Evolutionary conservation across 2,329 filamentous ascomycete species (phyloP), one percentile per base, ranked within the genome.

Genomic region (Fusarium sp.): DNA sequence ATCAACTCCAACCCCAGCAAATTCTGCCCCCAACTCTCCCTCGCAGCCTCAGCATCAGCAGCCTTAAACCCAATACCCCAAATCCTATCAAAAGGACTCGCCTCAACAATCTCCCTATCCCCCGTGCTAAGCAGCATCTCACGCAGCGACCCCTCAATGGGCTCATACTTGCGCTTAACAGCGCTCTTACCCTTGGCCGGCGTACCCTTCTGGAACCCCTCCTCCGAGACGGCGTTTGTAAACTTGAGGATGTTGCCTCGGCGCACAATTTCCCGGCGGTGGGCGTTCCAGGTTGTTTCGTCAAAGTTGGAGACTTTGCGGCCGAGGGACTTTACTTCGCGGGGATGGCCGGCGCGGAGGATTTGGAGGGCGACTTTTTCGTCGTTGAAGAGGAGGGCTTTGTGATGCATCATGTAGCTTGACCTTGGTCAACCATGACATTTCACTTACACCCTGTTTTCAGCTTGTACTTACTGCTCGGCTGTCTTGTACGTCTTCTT

Each of bases 61-160:
- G 85, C 87, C 3, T 77, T 82, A 75, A 89, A 92, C 7, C 92
- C 92, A 54, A 93, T 83, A 2, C 91, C 92, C 92, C 91, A 93
- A 63, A 93, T 87, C 6, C 84, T 78, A 82, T 93, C 91, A 67
- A 80, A 84, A 13, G 90, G 89, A 67, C 87, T 87, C 35, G 90
- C 90, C 82, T 92, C 91, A 3, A 93, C 89, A 24, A 93, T 77
- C 80, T 91, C 87, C 54, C 87, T 82, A 6, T 89, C 86, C 0
- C 88, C 90, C 2, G 92, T 93, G 9, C 78, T 84, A 50, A 93
- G 79, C 70, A 94, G 77, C 81, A 83, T 79, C 31, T 79, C 81
- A 58, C 80, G 83, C 73, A 93, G 78, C 18, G 82, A 82, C 6
- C 80, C 79, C 3, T 85, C 82, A 76, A 80, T 73, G 52, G 78